Evolutionary conservation across 1,284 basidiomycete species (phyloP), one percentile per base, ranked within the genome.

Genomic region (Acaromyces ingoldii): DNA sequence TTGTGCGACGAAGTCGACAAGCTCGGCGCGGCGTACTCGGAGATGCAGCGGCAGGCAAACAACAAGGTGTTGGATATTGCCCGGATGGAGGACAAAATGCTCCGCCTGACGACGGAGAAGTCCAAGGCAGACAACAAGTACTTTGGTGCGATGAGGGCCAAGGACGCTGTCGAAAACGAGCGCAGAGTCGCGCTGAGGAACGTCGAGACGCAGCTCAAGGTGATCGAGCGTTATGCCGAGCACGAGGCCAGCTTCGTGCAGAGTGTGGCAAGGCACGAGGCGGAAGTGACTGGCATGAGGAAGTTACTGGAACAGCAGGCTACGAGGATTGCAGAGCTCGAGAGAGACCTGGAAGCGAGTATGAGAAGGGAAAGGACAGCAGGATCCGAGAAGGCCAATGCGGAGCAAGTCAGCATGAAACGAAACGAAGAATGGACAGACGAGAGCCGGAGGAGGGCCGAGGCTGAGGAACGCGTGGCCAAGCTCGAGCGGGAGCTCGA

Each of bases 71-170:
- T 88, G 60, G 87, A 93, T 52, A 78, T 96, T 25, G 79, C 82
- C 36, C 80, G 79, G 13, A 79, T 86, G 70, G 93, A 98, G 74
- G 86, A 91, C 47, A 84, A 84, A 55, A 70, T 92, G 44, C 75
- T 76, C 48, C 73, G 75, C 10, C 64, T 77, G 22, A 71, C 72
- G 2, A 76, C 75, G n/a, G 78, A 79, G 83, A 87, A 84, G 85
- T 88, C 89, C 11, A 96, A 93, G 77, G 85, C 88, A 19, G 92
- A 97, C 67, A 95, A 91, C 80, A 95, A 91, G 77, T 97, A 85
- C 76, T 97, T 86, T 74, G 83, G 88, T 24, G 85, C 87, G 4
- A 90, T 93, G 86, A 84, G 89, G 29, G 84, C 87, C 53, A 91
- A 89, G 74, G 91, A 96, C 58, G 84, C 86, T 2, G 77, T 86